phyloP scores from a whole-genome alignment of 768 basidiomycete genomes.

The Russula virescens region DNA sequence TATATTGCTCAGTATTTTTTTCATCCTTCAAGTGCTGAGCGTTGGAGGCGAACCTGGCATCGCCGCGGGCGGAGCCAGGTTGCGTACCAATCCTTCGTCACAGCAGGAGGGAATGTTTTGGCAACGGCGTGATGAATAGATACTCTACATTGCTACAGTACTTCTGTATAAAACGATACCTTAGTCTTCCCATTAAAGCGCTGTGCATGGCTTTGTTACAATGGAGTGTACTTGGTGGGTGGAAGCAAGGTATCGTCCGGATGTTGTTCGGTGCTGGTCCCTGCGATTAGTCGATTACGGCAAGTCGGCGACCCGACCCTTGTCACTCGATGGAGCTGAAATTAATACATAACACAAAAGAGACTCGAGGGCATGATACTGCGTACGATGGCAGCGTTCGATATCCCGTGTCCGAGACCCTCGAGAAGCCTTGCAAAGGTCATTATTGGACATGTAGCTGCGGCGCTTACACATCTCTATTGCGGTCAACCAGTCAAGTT shows the following conservation, averaged over 20 bases:
- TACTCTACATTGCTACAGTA: neutral
- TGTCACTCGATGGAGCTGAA: slow-evolving; percentile 50
- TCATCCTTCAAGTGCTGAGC: too few relatives aligned
- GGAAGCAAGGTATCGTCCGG: slow-evolving; percentile 72
- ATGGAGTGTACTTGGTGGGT: slow-evolving; percentile 27
- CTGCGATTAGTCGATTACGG: slow-evolving; percentile 55
- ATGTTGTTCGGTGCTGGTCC: slow-evolving; percentile 60
- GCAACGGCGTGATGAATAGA: too few relatives aligned
- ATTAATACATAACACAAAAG: slow-evolving; percentile 20
- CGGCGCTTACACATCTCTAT: slow-evolving; percentile 87
- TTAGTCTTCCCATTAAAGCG: neutral
- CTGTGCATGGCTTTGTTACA: neutral
- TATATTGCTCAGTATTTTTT: too few relatives aligned
- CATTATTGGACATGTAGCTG: slow-evolving; percentile 93
- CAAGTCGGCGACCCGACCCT: too few relatives aligned
- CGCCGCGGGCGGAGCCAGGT: too few relatives aligned
- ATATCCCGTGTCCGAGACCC: slow-evolving; percentile 80
- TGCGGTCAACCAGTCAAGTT: too few relatives aligned
- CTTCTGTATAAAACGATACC: neutral
- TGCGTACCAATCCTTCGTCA: slow-evolving; percentile 33
- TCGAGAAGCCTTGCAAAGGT: slow-evolving; percentile 96
- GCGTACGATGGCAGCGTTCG: slow-evolving; percentile 42
- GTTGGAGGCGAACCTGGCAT: too few relatives aligned
- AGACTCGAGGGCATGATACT: neutral
- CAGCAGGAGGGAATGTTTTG: slow-evolving; percentile 27